phyloP scores from a whole-genome alignment of 306 rosid species.

The Castanea crenata region DNA sequence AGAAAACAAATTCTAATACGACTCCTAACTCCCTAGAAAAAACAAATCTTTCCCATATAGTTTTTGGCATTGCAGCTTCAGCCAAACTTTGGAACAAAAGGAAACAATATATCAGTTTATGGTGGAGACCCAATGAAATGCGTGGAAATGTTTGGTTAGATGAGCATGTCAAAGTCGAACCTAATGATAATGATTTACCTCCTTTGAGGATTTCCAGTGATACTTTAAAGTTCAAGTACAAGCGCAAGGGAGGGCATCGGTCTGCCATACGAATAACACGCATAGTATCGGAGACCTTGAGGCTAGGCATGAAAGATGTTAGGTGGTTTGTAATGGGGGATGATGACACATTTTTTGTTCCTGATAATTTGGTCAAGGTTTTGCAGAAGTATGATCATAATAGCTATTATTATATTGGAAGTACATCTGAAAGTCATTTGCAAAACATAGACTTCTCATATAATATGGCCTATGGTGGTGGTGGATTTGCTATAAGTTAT shows the following conservation, averaged over 20 bases:
- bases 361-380: constrained; percentile 59
- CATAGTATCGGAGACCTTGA: no score
- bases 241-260: constrained; percentile 42
- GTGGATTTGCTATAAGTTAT: constrained; percentile 71
- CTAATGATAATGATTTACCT: constrained; percentile 30
- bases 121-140: constrained; percentile 67
- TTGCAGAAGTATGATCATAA: constrained; percentile 60
- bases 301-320: no score
- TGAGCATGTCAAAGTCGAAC: constrained; percentile 25
- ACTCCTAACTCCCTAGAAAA: not conserved
- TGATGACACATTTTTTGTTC: not conserved
- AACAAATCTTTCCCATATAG: constrained; percentile 67
- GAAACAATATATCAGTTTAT: constrained; percentile 66
- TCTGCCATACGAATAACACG: constrained; percentile 52
- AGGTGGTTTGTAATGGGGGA: constrained; percentile 47
- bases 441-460: constrained; percentile 68
- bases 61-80: constrained; percentile 73
- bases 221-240: constrained; percentile 53
- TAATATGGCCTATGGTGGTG: constrained; percentile 78
- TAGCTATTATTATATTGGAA: constrained; percentile 64
- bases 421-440: constrained; percentile 66
- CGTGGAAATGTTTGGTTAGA: constrained; percentile 69
- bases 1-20: no score
- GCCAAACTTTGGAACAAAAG: constrained; percentile 63
- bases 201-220: constrained; percentile 44